Base-by-base conservation (phyloP, 345 rosid species). In the Anacardium occidentale region DNA sequence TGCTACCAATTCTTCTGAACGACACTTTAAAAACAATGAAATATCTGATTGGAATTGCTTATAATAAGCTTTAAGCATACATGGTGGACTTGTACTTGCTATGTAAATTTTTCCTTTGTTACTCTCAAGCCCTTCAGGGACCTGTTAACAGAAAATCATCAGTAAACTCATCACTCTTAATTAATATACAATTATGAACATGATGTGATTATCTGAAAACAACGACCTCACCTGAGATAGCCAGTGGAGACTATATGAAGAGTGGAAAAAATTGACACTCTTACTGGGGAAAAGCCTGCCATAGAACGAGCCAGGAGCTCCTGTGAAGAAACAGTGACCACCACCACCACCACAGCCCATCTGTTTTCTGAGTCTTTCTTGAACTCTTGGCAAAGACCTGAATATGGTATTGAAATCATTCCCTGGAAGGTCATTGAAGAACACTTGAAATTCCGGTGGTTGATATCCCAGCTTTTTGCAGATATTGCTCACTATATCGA, bases 21-120 rank as follows among this genome's bases (percentile, higher is more conserved):
- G 78, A 71, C 82, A 86, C 55, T 66, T 77, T 51, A 88, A 40
- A 73, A 88, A 88, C 68, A 34, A 2, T 0, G 79, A 62, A 55
- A 86, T 85, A 62, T 89, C 88, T 18, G 21, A 64, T 10, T 78
- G 85, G 64, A 87, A 89, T 69, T 89, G 93, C 64, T 68, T 18
- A 14, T 78, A 78, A 34, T 87, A 89, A 8, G 89, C 88, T 40
- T 65, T 54, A 0, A 78, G 65, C 37, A 84, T 87, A 0, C 44
- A 42, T 2, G 68, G 79, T 3, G 89, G 88, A 47, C 93, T 85
- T 3, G 71, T 76, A 12, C 82, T 75, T 0, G 88, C 79, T 71
- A 87, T 81, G 75, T 80, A 86, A 63, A 87, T 83, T 75, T 85
- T 86, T 61, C 87, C 80, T 50, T 81, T 80, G 71, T 85, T 85